These are phyloP conservation scores for Peterozyma toletana DNA, from an alignment of 805 yeast genomes.

Conservation along the genomic window DNA sequence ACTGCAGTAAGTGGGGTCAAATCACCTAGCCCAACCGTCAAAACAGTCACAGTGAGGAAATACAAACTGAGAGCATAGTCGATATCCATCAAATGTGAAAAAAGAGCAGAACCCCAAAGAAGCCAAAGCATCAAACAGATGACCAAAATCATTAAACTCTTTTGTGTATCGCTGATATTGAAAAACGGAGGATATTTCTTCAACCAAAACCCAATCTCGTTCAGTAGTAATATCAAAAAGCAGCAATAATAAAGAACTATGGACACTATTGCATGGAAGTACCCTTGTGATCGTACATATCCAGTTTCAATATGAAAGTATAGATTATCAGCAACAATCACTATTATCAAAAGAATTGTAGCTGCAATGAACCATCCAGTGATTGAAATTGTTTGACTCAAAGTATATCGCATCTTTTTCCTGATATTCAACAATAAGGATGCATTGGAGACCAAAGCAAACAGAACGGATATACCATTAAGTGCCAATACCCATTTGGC, in stretches of 20 bases:
- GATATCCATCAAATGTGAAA: constrained; percentile 35
- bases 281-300: constrained; percentile 49
- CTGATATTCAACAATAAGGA: constrained; percentile 68
- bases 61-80: constrained; percentile 65
- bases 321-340: constrained; percentile 28
- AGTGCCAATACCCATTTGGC: constrained; percentile 38
- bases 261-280: constrained; percentile 72
- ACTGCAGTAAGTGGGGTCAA: constrained; percentile 46
- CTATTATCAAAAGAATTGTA: constrained; percentile 39
- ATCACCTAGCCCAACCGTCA: constrained; percentile 82
- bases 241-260: constrained; percentile 54
- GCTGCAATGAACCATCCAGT: constrained; percentile 60
- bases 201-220: constrained; percentile 53
- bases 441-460: constrained; percentile 63
- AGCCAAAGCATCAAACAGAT: constrained; percentile 63
- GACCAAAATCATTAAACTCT: constrained; percentile 68
- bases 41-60: constrained; percentile 62
- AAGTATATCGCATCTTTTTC: constrained; percentile 45
- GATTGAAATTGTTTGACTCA: constrained; percentile 57
- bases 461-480: constrained; percentile 54
- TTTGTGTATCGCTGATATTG: constrained; percentile 59
- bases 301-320: constrained; percentile 17
- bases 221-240: constrained; percentile 41
- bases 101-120: constrained; percentile 60
- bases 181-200: constrained; percentile 64